Percentiles rank a stretch among this genome's conserved stretches.
Conservation (phyloP, 148 eudicot species). For the Amaranthus palmeri region DNA sequence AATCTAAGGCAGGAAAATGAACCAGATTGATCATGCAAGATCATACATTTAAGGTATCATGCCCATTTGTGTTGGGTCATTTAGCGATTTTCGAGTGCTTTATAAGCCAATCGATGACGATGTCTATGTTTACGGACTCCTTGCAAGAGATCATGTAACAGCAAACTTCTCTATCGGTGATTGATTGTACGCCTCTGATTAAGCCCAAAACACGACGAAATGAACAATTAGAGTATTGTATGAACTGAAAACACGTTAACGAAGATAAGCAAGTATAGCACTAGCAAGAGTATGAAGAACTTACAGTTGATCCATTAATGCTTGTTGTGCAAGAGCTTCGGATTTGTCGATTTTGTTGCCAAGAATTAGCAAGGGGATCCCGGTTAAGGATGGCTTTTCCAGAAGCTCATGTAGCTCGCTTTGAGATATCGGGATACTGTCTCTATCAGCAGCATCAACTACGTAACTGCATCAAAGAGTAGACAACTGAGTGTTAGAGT, state of each 20-base stretch:
- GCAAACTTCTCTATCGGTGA: constrained; percentile 66
- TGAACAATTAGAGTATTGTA: not conserved
- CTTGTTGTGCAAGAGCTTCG: constrained; percentile 73
- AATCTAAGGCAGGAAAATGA: not conserved
- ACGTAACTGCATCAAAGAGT: constrained; percentile 53
- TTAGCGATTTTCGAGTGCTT: constrained; percentile 67
- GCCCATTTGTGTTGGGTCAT: constrained; percentile 17
- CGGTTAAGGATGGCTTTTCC: constrained; percentile 59
- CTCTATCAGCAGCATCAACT: constrained; percentile 92
- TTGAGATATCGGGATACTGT: constrained; percentile 65
- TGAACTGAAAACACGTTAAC: not conserved
- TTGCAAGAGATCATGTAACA: constrained; percentile 93
- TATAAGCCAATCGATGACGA: constrained; percentile 75
- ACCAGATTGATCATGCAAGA: not conserved
- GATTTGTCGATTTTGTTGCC: constrained; percentile 92
- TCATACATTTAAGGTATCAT: not conserved
- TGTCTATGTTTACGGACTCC: constrained; percentile 56
- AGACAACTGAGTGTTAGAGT: not conserved
- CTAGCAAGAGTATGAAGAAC: constrained; percentile 18
- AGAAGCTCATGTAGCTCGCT: constrained; percentile 79
- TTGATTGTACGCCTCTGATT: constrained; percentile 50
- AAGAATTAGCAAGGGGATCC: constrained; percentile 77
- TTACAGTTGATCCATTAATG: constrained; percentile 79
- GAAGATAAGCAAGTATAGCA: not conserved
- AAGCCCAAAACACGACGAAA: not conserved